These are phyloP conservation scores for Dactylellina sp. DNA, from an alignment of 2,329 filamentous ascomycete genomes.

Conservation along the genomic window DNA sequence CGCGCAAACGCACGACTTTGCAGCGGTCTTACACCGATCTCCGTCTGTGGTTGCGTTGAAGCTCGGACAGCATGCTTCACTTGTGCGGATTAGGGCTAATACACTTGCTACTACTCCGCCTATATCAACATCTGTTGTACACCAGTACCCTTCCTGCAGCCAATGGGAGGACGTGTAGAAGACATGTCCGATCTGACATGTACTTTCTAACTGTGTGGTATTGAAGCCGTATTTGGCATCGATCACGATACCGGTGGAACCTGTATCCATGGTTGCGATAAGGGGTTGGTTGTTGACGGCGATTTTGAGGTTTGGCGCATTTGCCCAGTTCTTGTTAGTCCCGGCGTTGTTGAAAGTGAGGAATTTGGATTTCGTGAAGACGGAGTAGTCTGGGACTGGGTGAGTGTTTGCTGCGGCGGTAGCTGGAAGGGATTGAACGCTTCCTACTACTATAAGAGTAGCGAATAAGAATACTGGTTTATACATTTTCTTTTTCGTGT, in stretches of 20 bases:
- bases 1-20: slow-evolving; percentile 23
- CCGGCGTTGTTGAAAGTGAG: slow-evolving; percentile 28
- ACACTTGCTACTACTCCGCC: slow-evolving; percentile 22
- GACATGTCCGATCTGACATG: slow-evolving; percentile 27
- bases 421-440: slow-evolving; percentile 6
- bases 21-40: slow-evolving; percentile 11
- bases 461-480: slow-evolving; percentile 2
- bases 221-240: slow-evolving; percentile 35
- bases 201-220: slow-evolving; percentile 14
- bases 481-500: slow-evolving; percentile 14
- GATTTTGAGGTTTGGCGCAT: slow-evolving; percentile 26
- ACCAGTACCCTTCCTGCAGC: slow-evolving; percentile 47
- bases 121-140: slow-evolving; percentile 27
- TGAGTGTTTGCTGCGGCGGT: slow-evolving; percentile 1
- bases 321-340: slow-evolving; percentile 28
- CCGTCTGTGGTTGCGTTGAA: slow-evolving; percentile 4
- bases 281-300: slow-evolving; percentile 14
- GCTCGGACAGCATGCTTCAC: slow-evolving; percentile 30
- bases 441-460: not conserved
- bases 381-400: slow-evolving; percentile 25
- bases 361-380: slow-evolving; percentile 34
- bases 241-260: slow-evolving; percentile 43
- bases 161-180: slow-evolving; percentile 50
- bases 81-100: slow-evolving; percentile 28
- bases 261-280: slow-evolving; percentile 34